Evolutionary conservation across 2,329 filamentous ascomycete genomes (phyloP), one percentile per base, ranked within the genome.

Genomic region (Corinectria fuckeliana): DNA sequence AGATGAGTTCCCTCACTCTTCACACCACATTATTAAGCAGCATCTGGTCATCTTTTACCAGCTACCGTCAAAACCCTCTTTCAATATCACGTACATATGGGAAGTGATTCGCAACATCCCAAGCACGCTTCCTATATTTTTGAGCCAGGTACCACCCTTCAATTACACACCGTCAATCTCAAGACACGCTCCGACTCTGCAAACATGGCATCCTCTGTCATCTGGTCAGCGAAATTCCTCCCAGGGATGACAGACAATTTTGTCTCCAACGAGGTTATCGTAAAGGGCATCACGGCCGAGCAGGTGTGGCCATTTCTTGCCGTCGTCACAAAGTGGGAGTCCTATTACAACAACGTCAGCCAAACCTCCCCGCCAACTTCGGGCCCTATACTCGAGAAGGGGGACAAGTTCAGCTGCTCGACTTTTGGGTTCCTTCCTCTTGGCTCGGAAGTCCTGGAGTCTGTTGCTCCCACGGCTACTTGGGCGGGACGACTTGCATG

Each of bases 171-270:
- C n/a, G n/a, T n/a, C n/a, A n/a, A 5, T 18, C 5, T 34, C 32
- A 36, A 10, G 14, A 38, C 10, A 11, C 3, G n/a, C n/a, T 14
- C 23, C 3, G 9, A 8, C 13, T n/a, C 6, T 18, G 5, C 28
- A 50, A 36, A 38, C 3, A 54, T 58, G 50, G 21, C 44, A 32
- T 58, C 56, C 13, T 36, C 30, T 44, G 70, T 73, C 42, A 57
- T 55, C 26, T 73, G 70, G 71, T 71, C 70, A 2, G 38, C 64
- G 32, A 59, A 66, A 16, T 73, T 64, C 55, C 66, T 68, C 0
- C 71, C 71, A 1, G 70, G 71, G 18, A 69, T 62, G 1, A 72
- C 71, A 5, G 70, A 73, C 56, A 73, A 72, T 49, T 73, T 64
- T 30, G 68, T 72, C 16, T 71, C 69, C 18, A 73, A 73, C 45